Conservation (phyloP, 225 moss, liverwort and hornwort species). For the Asterella californica region DNA sequence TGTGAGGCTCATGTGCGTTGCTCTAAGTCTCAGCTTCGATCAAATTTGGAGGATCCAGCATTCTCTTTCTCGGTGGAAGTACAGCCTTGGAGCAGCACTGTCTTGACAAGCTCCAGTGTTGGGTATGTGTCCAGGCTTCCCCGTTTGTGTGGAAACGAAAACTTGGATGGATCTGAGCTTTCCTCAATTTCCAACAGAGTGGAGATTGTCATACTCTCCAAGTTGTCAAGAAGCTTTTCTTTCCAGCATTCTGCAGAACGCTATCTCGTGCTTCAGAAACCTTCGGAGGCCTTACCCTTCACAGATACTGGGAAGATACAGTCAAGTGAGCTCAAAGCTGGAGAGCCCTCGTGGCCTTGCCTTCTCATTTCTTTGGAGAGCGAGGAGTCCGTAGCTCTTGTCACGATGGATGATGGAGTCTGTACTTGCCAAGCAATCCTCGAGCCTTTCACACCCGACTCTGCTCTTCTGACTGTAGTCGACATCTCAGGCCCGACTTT, state of each 20-base stretch:
- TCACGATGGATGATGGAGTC: conserved; percentile 37
- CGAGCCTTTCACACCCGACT: conserved; percentile 55
- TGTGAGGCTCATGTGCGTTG: not conserved
- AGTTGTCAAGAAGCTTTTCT: not conserved
- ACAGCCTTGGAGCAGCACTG: not conserved
- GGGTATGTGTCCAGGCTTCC: not conserved
- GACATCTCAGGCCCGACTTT: conserved; percentile 13
- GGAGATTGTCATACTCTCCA: conserved; percentile 2
- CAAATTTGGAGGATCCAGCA: not conserved
- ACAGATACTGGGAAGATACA: not conserved
- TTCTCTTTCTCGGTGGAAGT: conserved; percentile 14
- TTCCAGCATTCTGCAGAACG: conserved; percentile 11
- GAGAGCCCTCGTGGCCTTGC: conserved; percentile 63
- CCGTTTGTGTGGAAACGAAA: not conserved
- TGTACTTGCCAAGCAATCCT: conserved; percentile 50
- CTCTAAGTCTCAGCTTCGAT: no score
- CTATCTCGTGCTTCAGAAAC: conserved; percentile 20
- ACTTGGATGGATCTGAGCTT: not conserved
- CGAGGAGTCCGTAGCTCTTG: conserved; percentile 49
- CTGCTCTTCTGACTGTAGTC: conserved; percentile 51
- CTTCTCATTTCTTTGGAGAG: conserved; percentile 62
- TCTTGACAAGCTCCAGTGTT: not conserved
- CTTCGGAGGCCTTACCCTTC: not conserved
- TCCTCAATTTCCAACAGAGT: not conserved
- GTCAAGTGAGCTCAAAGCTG: conserved; percentile 34